Base-by-base conservation (phyloP, 257 asterid genomes). In the Nicotiana tabacum region DNA sequence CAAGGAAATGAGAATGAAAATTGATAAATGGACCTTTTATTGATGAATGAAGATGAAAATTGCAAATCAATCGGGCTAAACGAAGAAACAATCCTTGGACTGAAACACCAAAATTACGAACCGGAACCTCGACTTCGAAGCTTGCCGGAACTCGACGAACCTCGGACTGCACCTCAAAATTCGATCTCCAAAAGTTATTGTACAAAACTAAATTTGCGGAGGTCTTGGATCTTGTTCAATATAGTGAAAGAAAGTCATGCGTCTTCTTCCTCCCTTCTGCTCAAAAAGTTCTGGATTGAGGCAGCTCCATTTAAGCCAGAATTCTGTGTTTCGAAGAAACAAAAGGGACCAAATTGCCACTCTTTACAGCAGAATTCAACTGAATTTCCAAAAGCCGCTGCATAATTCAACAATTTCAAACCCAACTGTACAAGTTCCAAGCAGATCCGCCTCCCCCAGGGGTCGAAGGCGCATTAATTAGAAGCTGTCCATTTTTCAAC, bases 221-320 rank as follows among this genome's bases (percentile, higher is more conserved):
- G 96, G 92, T 74, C 91, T 87, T 80, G 98, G 96, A 92, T 96
- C 98, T 90, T 92, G 98, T 60, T 91, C 97, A 85, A 86, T 90
- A 93, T 39, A 92, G 96, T 66, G 99, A 94, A 83, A 96, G 97
- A 91, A 96, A 96, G 89, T 96, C 99, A 87, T 92, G 98, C 64
- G 98, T 95, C 27, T 90, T 92, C 67, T 84, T 84, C 66, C 90
- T 84, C 46, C 88, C 97, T 90, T 93, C 91, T 16, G 89, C 82
- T 77, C 90, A 95, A 51, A 87, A 80, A 64, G 92, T 81, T 83
- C 92, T 89, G 76, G 97, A 84, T 80, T 91, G 95, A 85, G 96
- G 97, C 83, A 93, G 86, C 90, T 95, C 98, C 98, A 95, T 95
- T 69, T 53, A 78, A 78, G 43, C 51, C 83, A 29, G 80, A 76